Base-by-base conservation (phyloP, 2,329 filamentous ascomycete species). In the Rasamsonia emersonii region DNA sequence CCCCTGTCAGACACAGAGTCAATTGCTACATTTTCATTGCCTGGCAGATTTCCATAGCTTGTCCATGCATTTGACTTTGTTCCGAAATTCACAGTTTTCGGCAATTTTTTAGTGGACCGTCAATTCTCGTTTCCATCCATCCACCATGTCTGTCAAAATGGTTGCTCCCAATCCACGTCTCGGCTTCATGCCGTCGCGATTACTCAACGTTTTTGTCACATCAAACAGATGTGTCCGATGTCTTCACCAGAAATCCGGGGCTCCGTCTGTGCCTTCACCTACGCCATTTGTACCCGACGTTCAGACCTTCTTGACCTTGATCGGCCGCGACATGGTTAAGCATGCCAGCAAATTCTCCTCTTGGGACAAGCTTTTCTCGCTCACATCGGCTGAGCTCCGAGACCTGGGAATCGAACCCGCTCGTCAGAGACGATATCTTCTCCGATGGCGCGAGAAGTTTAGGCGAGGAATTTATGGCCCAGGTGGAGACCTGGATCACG, bases 271-370 rank as follows among this genome's bases (percentile, higher is more conserved):
- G 17, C 88, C 88, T 3, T 53, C 69, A 15, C 82, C 86, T 1
- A 93, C 82, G 21, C 84, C 86, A 2, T 86, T 93, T 49, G 79
- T 93, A 23, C 89, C 88, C 18, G 80, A 95, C 56, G 77, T 86
- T 24, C 56, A 71, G 46, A 91, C 88, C 10, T 94, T 98, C 61
- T 79, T 96, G 41, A 85, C 75, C 20, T 70, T 95, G 38, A 95
- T 96, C 61, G 91, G 91, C 47, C 88, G 91, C 42, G 79, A 79
- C 47, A 77, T 95, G 49, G 78, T 73, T 51, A 77, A 82, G 53
- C 85, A 95, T 65, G 75, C 82, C 29, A 70, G 75, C 61, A 96
- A 96, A 61, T 85, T 98, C 48, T 77, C 83, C 2, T 80, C 82
- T 8, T 96, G 91, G 91, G 82, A 91, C 32, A 75, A 84, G 4